Evolutionary conservation across 148 eudicot genomes (phyloP), one percentile per base, ranked within the genome.

Genomic region (Limonium bicolor): DNA sequence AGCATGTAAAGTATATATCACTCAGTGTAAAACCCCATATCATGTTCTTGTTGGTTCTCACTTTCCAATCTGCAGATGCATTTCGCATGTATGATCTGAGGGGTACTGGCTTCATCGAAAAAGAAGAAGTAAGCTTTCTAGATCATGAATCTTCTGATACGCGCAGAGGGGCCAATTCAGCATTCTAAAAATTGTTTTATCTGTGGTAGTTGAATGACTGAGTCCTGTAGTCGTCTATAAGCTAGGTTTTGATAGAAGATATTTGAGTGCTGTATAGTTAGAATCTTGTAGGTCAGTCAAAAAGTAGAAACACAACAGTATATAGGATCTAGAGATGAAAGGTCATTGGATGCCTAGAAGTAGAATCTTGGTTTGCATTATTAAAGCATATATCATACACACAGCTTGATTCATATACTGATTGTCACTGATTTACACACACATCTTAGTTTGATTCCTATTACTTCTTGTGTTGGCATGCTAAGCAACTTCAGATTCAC

Each of bases 101-200:
- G 23, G 48, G 36, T 17, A 69, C 63, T 0, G 70, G 75, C 22
- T 64, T 41, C 50, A 64, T 69, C 40, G 66, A 64, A 37, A 60
- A 56, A 15, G 60, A 60, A 56, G 70, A 69, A 64, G 75, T 69
- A 24, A 45, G 9, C 6, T 43, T 25, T 24, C 7, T 8, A 10
- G 20, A 19, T 9, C 17, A 6, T 25, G 8, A 42, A 12, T 23
- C 18, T 12, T 15, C 5, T 36, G 40, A 3, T 36, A 14, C 18
- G 40, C 6, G 15, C 40, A 36, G 5, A 36, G 6, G 18, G 6
- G 7, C 7, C 12, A 7, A 7, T 29, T 8, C 12, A n/a, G 12
- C 33, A 29, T 29, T 29, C 20, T 17, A n/a, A 20, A 4, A 40
- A 5, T 3, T 40, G 45, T 4, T 20, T 21, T 18, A 19, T 39